Evolutionary conservation across 2,329 filamentous ascomycete species (phyloP).

Genomic region (Trichoderma simmonsii): DNA sequence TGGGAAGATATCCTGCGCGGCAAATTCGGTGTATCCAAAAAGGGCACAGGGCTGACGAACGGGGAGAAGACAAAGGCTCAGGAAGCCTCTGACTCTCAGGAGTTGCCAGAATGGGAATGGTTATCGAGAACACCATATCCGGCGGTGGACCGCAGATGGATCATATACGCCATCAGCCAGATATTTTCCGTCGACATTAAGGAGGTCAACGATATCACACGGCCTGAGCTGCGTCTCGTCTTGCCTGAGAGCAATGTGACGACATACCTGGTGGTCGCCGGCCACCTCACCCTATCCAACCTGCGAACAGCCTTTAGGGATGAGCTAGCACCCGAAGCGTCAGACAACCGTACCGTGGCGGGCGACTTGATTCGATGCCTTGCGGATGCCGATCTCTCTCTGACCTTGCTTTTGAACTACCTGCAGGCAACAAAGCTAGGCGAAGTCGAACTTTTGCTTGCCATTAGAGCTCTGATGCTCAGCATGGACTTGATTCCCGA

Average conservation of each 20-base stretch:
- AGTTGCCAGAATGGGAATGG: constrained; percentile 51
- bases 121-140: constrained; percentile 46
- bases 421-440: constrained; percentile 64
- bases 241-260: constrained; percentile 53
- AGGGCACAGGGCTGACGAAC: constrained; percentile 21
- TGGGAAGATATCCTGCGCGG: constrained; percentile 51
- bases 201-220: constrained; percentile 38
- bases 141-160: constrained; percentile 61
- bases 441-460: constrained; percentile 62
- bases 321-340: constrained; percentile 42
- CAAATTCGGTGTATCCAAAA: constrained; percentile 44
- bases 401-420: constrained; percentile 64
- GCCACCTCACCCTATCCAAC: constrained; percentile 59
- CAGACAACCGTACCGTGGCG: constrained; percentile 47
- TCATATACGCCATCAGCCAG: constrained; percentile 60
- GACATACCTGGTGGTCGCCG: constrained; percentile 58
- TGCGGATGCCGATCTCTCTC: constrained; percentile 62
- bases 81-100: constrained; percentile 26
- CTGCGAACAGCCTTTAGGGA: constrained; percentile 55
- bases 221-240: constrained; percentile 32
- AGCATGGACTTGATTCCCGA: constrained; percentile 61
- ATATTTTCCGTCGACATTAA: constrained; percentile 52
- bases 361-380: constrained; percentile 62
- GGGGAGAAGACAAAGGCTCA: constrained; percentile 21
- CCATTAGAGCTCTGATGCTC: constrained; percentile 64